Evolutionary conservation across 2,329 filamentous ascomycete species (phyloP).

Genomic region (Erysiphe pulchra): DNA sequence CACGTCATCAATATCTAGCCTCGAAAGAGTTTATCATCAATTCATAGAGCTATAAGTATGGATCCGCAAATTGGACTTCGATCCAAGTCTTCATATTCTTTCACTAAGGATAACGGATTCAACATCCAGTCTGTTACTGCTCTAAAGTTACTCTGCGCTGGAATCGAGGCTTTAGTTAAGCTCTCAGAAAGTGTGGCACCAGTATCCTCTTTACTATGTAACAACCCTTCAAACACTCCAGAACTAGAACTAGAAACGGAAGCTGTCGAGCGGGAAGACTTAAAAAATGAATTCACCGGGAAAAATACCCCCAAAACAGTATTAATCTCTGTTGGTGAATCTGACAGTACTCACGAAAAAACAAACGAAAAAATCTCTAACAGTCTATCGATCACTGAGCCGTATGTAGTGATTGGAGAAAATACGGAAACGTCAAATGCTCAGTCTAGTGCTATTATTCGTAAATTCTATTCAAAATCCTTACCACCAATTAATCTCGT

Average conservation of each 20-base stretch:
- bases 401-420: conserved; percentile 36
- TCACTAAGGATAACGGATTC: conserved; percentile 31
- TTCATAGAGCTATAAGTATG: background rate
- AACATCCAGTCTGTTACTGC: conserved; percentile 47
- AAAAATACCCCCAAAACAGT: conserved; percentile 11
- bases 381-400: conserved; percentile 10
- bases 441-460: conserved; percentile 65
- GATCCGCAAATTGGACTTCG: background rate
- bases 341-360: conserved; percentile 24
- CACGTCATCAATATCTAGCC: background rate
- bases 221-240: background rate
- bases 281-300: conserved; percentile 6
- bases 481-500: conserved; percentile 61
- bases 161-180: conserved; percentile 43
- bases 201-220: no score
- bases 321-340: conserved; percentile 6
- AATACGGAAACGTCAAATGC: conserved; percentile 47
- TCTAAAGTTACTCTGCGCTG: conserved; percentile 51
- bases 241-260: conserved; percentile 31
- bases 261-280: conserved; percentile 24
- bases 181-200: conserved; percentile 20
- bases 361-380: conserved; percentile 7
- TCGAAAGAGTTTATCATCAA: background rate
- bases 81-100: background rate
- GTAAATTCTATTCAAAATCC: conserved; percentile 80